Conservation (phyloP, 2,329 filamentous ascomycete genomes). For the Lecanicillium sp. region DNA sequence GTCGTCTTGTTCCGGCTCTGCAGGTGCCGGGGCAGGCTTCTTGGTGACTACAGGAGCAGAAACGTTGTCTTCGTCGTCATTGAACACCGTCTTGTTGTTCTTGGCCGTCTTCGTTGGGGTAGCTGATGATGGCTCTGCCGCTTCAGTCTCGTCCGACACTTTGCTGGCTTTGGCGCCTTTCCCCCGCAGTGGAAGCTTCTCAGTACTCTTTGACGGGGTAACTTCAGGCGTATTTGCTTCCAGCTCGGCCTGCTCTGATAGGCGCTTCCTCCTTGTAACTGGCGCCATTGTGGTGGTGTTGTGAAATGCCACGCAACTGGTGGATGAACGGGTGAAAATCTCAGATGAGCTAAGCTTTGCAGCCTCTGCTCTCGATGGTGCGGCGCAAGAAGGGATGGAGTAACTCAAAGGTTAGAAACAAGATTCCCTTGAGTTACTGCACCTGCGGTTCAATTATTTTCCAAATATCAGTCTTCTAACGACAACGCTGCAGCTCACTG, state of each 20-base stretch:
- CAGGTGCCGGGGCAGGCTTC: slow-evolving; percentile 9
- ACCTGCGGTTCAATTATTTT: no score
- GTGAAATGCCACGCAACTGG: slow-evolving; percentile 1
- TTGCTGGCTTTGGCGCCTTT: slow-evolving; percentile 19
- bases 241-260: slow-evolving; percentile 12
- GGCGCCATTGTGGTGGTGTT: slow-evolving; percentile 3
- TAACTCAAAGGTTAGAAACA: no score
- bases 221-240: slow-evolving; percentile 7
- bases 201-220: slow-evolving; percentile 14
- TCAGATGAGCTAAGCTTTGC: no score
- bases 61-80: slow-evolving; percentile 22
- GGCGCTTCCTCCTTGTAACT: slow-evolving; percentile 7
- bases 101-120: slow-evolving; percentile 1
- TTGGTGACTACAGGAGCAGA: slow-evolving; percentile 4
- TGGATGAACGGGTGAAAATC: not conserved
- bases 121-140: not conserved
- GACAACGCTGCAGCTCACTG: no score
- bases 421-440: no score
- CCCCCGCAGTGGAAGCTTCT: slow-evolving; percentile 26
- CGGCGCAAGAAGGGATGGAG: no score
- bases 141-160: not conserved
- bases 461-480: no score
- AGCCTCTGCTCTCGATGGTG: no score
- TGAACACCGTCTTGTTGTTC: slow-evolving; percentile 25
- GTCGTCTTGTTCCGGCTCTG: slow-evolving; percentile 22